A percentile compares a stretch with the other conserved stretches of the same genome.
Evolutionary conservation across 108 stramenopile genomes (phyloP).

Genomic region (Cyclostephanos tholiformis): DNA sequence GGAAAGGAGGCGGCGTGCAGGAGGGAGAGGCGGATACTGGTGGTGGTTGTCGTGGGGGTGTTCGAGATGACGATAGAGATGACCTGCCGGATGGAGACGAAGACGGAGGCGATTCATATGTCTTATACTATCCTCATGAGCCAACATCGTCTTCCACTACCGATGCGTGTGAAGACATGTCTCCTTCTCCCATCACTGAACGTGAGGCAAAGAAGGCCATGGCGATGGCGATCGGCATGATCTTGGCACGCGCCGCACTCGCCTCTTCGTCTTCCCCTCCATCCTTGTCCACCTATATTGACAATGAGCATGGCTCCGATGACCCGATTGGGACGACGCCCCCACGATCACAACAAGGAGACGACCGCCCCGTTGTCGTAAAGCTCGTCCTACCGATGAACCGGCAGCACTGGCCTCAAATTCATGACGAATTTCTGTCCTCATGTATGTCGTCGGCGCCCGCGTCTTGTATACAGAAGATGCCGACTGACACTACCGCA

Average conservation of each 20-base stretch:
- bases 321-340: background rate
- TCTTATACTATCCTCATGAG: slow-evolving; percentile 24
- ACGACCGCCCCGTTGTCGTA: background rate
- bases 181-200: background rate
- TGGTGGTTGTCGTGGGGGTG: background rate
- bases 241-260: slow-evolving; percentile 64
- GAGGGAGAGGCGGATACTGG: background rate
- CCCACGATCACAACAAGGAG: background rate
- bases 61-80: slow-evolving; percentile 11
- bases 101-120: slow-evolving; percentile 4
- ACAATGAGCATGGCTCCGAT: slow-evolving; percentile 14
- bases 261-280: slow-evolving; percentile 34
- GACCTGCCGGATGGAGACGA: slow-evolving; percentile 14
- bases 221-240: slow-evolving; percentile 67
- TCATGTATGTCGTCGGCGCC: background rate
- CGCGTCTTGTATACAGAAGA: slow-evolving; percentile 14
- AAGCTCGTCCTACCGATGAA: background rate
- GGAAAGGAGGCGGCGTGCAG: background rate
- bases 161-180: background rate
- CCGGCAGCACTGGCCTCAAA: background rate
- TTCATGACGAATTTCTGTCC: background rate
- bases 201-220: slow-evolving; percentile 44
- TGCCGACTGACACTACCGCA: background rate
- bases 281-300: background rate
- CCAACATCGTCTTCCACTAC: background rate